Conservation (phyloP, 2,329 filamentous ascomycete species). For the Dissoconium aciculare region DNA sequence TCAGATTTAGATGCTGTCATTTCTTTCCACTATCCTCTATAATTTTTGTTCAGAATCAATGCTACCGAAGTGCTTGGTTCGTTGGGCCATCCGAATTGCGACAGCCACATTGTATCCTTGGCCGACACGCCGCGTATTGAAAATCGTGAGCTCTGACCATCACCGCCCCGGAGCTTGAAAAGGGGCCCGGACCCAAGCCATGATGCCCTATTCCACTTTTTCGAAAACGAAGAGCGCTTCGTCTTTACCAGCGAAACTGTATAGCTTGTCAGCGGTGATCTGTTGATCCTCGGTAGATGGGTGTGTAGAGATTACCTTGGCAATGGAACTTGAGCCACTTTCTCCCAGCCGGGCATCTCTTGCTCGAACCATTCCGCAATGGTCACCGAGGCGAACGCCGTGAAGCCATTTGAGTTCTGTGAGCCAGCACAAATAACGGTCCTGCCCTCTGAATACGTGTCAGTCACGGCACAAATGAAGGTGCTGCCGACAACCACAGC, state of each 20-base stretch:
- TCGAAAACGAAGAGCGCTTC: constrained; percentile 56
- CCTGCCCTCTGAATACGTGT: constrained; percentile 32
- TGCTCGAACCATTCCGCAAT: constrained; percentile 52
- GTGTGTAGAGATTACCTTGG: constrained; percentile 26
- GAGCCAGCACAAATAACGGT: constrained; percentile 58
- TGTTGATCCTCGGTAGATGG: background rate
- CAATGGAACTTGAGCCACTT: constrained; percentile 49
- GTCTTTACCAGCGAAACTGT: constrained; percentile 63
- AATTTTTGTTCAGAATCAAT: no score
- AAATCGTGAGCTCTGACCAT: no score
- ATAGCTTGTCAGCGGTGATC: background rate
- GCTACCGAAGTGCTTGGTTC: no score
- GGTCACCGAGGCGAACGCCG: constrained; percentile 47
- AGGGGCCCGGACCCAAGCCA: no score
- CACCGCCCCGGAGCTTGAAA: no score
- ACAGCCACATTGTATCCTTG: no score
- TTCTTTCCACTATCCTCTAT: no score
- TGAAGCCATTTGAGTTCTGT: constrained; percentile 61
- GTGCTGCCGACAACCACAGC: no score
- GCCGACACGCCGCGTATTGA: no score
- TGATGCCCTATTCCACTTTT: constrained; percentile 10
- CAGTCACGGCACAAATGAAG: background rate
- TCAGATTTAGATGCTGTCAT: no score
- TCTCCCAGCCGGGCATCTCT: constrained; percentile 42
- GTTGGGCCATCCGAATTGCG: no score